Conservation (phyloP, 768 basidiomycete genomes). For the Inosperma sp. region DNA sequence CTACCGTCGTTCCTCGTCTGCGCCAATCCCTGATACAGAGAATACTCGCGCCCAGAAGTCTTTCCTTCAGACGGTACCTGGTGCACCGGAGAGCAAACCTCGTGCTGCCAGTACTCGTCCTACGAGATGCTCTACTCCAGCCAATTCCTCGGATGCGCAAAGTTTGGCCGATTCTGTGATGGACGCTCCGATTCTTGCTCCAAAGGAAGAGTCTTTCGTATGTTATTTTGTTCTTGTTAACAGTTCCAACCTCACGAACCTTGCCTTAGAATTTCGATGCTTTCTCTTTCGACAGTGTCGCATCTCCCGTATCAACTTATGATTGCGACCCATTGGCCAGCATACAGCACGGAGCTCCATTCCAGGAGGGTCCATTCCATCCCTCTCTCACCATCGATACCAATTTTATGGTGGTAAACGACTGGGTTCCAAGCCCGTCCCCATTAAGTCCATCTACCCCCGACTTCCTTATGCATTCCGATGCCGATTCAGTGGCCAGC, state of each 20-base stretch:
- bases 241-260: conserved; percentile 1
- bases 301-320: conserved; percentile 28
- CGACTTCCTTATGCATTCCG: conserved; percentile 27
- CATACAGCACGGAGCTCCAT: conserved; percentile 17
- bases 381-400: conserved; percentile 38
- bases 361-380: conserved; percentile 13
- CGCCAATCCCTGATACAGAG: conserved; percentile 43
- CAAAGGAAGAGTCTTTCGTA: conserved; percentile 49
- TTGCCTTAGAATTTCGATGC: conserved; percentile 37
- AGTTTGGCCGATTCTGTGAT: conserved; percentile 15
- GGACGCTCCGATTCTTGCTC: conserved; percentile 26
- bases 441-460: conserved; percentile 44
- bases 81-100: conserved; percentile 23
- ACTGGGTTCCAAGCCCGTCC: conserved; percentile 44
- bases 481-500: conserved; percentile 10
- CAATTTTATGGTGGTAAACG: conserved; percentile 29
- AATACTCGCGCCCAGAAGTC: conserved; percentile 28
- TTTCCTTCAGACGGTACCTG: conserved; percentile 27
- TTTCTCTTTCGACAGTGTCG: conserved; percentile 43
- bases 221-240: conserved; percentile 20
- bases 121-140: conserved; percentile 26
- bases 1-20: conserved; percentile 66
- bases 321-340: conserved; percentile 29
- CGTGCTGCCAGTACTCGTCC: conserved; percentile 40
- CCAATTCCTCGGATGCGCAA: conserved; percentile 14